Base-by-base conservation (phyloP, 108 stramenopile genomes). In the Epithemia pelagica region DNA sequence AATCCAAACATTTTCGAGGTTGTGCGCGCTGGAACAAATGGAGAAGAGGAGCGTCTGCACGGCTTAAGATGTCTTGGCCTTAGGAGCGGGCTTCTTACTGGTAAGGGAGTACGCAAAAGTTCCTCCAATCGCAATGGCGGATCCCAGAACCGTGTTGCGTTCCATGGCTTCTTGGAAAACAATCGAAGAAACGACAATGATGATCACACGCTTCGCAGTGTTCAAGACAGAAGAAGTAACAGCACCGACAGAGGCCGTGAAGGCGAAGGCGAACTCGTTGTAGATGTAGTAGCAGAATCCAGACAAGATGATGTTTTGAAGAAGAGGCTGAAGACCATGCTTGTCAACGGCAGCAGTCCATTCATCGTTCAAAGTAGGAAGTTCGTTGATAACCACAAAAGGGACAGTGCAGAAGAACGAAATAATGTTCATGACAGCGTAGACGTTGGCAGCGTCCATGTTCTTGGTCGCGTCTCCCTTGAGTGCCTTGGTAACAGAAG, bases 251-350 rank as follows among this genome's bases (percentile, higher is more conserved):
- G 74, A 70, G 69, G 87, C 79, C 55, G 95, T 89, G 67, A 95
- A 95, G 32, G 94, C 84, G 72, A 95, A 97, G 32, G 96, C 96
- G n/a, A 62, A 75, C 68, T 97, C 96, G 57, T 97, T 97, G 90
- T 97, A 97, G 64, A 95, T 73, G 85, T 97, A 97, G 69, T 91
- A 97, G 85, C 90, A 95, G 65, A 97, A 80, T 37, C 95, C 96
- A 59, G 78, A 80, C 22, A 91, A 60, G 26, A 85, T 71, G 70
- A 91, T 86, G 74, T 91, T 91, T 46, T 52, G 75, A 62, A 82
- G 67, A 51, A 91, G 59, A 30, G 74, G 79, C 30, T 74, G 61
- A 20, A 76, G 54, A 46, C 87, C 90, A 65, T 88, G 69, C 51
- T 78, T 78, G 24, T 61, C 72, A 26, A 71, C 77, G 30, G 87